phyloP scores from a whole-genome alignment of 768 basidiomycete genomes.

The Auricularia sp. region DNA sequence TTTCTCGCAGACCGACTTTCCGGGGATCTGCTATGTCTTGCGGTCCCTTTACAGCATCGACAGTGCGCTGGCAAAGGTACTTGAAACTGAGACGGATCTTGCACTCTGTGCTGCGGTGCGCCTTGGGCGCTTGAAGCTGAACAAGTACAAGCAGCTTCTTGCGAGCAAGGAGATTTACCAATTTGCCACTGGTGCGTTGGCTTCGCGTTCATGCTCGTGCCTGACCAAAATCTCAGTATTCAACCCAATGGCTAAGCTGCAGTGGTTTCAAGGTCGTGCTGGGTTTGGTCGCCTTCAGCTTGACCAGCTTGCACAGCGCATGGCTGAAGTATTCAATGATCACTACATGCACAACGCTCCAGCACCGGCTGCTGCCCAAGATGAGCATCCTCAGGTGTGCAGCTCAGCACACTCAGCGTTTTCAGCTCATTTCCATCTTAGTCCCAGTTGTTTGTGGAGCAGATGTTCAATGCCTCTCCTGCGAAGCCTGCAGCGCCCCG shows the following conservation, averaged over 20 bases:
- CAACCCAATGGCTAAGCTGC: conserved; percentile 26
- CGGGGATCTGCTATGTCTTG: conserved; percentile 17
- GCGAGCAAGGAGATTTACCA: not conserved
- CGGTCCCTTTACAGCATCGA: conserved; percentile 18
- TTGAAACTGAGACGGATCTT: too few relatives aligned
- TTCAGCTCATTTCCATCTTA: not conserved
- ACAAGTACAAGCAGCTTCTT: too few relatives aligned
- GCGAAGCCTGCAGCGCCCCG: not conserved
- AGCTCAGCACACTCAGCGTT: not conserved
- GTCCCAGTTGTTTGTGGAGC: not conserved
- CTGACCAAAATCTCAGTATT: conserved; percentile 18
- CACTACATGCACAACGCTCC: not conserved
- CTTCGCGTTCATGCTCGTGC: conserved; percentile 2
- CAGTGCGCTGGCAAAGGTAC: conserved; percentile 12
- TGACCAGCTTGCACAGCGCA: not conserved
- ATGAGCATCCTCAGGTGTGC: not conserved
- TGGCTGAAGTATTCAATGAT: not conserved
- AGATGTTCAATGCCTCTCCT: not conserved
- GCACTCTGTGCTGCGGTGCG: too few relatives aligned
- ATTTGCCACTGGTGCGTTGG: conserved; percentile 24
- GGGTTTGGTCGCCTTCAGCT: not conserved
- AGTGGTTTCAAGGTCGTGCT: conserved; percentile 19
- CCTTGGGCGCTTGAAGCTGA: too few relatives aligned
- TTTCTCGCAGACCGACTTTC: conserved; percentile 28
- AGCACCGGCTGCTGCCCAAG: not conserved